Evolutionary conservation across 202 grass and related monocot species (phyloP), one percentile per base, ranked within the genome.

Genomic region (Panicum virgatum): DNA sequence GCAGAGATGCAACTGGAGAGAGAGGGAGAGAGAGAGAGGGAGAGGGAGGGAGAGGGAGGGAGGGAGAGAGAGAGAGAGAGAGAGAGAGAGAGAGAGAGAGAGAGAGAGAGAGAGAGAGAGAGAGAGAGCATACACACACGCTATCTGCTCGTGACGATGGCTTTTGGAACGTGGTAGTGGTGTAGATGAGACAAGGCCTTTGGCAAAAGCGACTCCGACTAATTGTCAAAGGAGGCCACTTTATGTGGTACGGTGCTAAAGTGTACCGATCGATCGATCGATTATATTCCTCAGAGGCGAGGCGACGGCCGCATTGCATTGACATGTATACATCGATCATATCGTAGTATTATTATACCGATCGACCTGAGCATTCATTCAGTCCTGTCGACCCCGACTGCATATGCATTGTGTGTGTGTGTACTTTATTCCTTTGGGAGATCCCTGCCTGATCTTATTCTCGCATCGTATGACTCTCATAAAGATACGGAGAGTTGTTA

Each of bases 121-220:
- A 18, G n/a, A 29, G 32, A 53, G 7, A 48, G 56, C 47, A 34
- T 30, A 29, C 74, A 32, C 32, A 34, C 32, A 34, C 32, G 32
- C 32, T 30, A 30, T 61, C 32, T 78, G 65, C 75, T 85, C 66
- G 83, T 79, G 83, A 37, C 45, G 52, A 11, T 56, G 23, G 32
- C 75, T 79, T 85, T 85, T 73, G 19, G 58, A 80, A 80, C 46
- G 57, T 43, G 67, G 67, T 40, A 38, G 20, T 22, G 15, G 57
- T 56, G 68, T 66, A 80, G 76, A 86, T 80, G 76, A 86, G 77
- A 80, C 68, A 80, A 74, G 60, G 23, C 32, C 84, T 74, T 80
- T 48, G 9, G 36, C 68, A 73, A 80, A 80, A 74, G 68, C 37
- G 72, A 44, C 58, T 26, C 42, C 9, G 48, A 53, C 62, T 51